Conservation (phyloP, 352 stramenopile genomes). For the Pythium phragmiticola region DNA sequence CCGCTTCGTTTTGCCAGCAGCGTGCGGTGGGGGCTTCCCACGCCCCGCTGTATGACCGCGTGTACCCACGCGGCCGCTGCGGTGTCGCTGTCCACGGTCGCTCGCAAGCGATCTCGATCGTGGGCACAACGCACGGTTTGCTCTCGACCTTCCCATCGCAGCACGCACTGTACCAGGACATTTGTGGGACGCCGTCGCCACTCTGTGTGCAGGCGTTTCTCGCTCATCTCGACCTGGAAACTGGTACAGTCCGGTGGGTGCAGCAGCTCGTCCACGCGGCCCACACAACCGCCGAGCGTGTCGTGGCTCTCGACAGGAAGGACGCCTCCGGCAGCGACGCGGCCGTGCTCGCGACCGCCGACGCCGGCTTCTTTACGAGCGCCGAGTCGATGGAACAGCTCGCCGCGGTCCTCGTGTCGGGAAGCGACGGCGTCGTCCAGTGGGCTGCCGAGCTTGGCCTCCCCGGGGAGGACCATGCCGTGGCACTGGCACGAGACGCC, state of each 20-base stretch:
- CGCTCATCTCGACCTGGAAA: constrained; percentile 9
- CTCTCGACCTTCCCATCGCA: constrained; percentile 26
- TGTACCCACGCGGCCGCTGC: constrained; percentile 17
- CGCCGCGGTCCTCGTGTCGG: neutral
- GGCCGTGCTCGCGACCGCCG: constrained; percentile 11
- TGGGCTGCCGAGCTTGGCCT: constrained; percentile 29
- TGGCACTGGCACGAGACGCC: neutral
- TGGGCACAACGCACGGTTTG: constrained; percentile 23
- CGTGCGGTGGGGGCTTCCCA: neutral
- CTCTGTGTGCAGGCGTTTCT: constrained; percentile 26
- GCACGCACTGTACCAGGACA: constrained; percentile 11
- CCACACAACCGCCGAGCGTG: constrained; percentile 6
- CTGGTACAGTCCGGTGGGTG: constrained; percentile 19
- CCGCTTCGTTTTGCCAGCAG: constrained; percentile 9
- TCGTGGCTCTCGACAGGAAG: neutral
- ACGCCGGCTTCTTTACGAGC: constrained; percentile 18
- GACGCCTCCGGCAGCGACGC: neutral
- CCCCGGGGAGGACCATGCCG: constrained; percentile 22
- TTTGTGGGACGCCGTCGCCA: constrained; percentile 9
- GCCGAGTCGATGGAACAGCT: constrained; percentile 28
- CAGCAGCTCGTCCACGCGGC: constrained; percentile 17
- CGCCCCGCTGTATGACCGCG: constrained; percentile 2
- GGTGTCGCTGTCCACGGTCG: constrained; percentile 5
- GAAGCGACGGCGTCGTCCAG: constrained; percentile 17
- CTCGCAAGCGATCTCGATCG: constrained; percentile 19